Conservation (phyloP, 306 rosid genomes). For the Castanea crenata region DNA sequence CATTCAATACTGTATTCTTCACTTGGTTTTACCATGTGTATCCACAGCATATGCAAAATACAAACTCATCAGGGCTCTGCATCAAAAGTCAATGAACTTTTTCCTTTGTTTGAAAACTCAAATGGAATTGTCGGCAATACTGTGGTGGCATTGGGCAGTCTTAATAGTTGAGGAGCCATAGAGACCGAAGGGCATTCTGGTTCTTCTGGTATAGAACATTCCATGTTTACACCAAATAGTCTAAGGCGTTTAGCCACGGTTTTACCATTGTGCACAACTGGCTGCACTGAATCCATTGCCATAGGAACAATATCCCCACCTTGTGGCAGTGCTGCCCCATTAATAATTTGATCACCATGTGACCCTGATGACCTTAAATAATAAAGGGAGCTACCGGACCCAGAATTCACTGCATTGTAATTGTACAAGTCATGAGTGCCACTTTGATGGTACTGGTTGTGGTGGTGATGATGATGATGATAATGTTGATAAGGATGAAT, state of each 20-base stretch:
- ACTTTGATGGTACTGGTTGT: not conserved
- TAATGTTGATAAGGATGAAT: conserved; percentile 22
- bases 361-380: conserved; percentile 25
- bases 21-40: conserved; percentile 16
- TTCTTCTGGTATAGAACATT: conserved; percentile 45
- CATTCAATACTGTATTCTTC: conserved; percentile 16
- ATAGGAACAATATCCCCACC: conserved; percentile 21
- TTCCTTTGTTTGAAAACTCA: conserved; percentile 49
- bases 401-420: conserved; percentile 23
- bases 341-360: conserved; percentile 12
- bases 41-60: conserved; percentile 29
- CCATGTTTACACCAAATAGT: conserved; percentile 90
- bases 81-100: conserved; percentile 53
- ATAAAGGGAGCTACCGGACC: conserved; percentile 32
- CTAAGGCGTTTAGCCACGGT: conserved; percentile 37
- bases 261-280: conserved; percentile 28
- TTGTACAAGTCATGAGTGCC: conserved; percentile 3
- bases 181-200: conserved; percentile 30
- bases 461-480: conserved; percentile 17
- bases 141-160: conserved; percentile 34
- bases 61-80: conserved; percentile 40
- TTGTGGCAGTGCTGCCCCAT: conserved; percentile 22
- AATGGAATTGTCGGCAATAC: conserved; percentile 31
- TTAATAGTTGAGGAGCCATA: conserved; percentile 34
- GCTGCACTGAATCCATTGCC: conserved; percentile 48